Conservation (phyloP, 192 early-diverging fungal species). For the Podila epicladia region DNA sequence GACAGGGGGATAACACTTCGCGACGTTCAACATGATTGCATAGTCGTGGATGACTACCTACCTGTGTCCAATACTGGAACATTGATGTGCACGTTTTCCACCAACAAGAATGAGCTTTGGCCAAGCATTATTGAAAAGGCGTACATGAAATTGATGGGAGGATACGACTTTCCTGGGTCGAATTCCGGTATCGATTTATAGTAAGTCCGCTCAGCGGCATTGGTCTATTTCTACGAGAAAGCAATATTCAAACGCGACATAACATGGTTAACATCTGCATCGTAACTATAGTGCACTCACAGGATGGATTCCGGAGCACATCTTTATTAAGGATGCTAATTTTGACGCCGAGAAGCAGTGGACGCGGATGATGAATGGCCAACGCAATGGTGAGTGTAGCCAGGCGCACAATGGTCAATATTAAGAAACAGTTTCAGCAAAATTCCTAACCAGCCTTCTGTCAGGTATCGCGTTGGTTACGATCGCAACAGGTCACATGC, state of each 20-base stretch:
- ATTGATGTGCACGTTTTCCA: conserved; percentile 91
- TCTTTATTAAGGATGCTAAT: conserved; percentile 81
- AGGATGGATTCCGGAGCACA: conserved; percentile 94
- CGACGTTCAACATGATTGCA: not conserved
- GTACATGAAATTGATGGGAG: conserved; percentile 96
- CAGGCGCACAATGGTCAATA: not conserved
- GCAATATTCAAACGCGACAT: not conserved
- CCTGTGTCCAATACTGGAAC: conserved; percentile 77
- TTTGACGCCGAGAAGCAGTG: conserved; percentile 79
- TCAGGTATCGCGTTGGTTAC: conserved; percentile 80
- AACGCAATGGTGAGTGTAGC: conserved; percentile 60
- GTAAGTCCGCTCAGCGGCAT: conserved; percentile 31
- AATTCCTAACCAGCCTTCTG: not conserved
- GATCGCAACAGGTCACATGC: conserved; percentile 85
- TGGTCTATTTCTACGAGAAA: conserved; percentile 13
- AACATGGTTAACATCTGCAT: not conserved
- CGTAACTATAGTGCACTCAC: conserved; percentile 71
- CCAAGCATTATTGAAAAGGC: conserved; percentile 93
- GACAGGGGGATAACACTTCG: no score
- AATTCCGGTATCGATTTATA: conserved; percentile 94
- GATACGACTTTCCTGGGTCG: conserved; percentile 94
- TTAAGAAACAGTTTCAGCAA: not conserved
- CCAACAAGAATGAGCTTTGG: conserved; percentile 80
- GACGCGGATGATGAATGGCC: conserved; percentile 74
- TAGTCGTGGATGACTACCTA: conserved; percentile 88